Percentiles rank a stretch among this genome's conserved stretches.
Conservation (phyloP, 1,284 basidiomycete species). For the Malassezia caprae region DNA sequence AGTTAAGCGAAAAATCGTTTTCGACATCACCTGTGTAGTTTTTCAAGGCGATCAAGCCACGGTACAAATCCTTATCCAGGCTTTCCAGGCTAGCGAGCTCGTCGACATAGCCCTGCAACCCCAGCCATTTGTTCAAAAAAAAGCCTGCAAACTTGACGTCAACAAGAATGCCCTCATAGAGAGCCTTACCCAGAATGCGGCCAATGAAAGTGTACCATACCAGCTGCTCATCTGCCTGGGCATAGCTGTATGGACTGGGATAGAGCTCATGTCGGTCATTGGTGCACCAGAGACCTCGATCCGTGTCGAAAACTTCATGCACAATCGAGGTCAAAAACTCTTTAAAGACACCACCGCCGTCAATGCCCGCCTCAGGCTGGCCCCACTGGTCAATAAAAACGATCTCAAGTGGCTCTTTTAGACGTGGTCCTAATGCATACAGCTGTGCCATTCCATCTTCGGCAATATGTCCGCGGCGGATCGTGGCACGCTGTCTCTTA, state of each 20-base stretch:
- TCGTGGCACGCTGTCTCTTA: slow-evolving; percentile 52
- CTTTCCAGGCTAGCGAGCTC: slow-evolving; percentile 40
- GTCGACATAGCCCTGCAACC: slow-evolving; percentile 41
- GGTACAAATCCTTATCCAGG: slow-evolving; percentile 65
- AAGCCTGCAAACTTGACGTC: slow-evolving; percentile 91
- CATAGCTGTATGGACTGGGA: slow-evolving; percentile 64
- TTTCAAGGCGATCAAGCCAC: slow-evolving; percentile 82
- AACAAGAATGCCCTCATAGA: slow-evolving; percentile 94
- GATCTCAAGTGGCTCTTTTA: slow-evolving; percentile 75
- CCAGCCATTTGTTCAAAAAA: slow-evolving; percentile 66
- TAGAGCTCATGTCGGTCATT: slow-evolving; percentile 86
- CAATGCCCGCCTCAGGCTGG: slow-evolving; percentile 75
- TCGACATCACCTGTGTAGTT: slow-evolving; percentile 80
- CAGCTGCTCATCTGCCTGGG: slow-evolving; percentile 33
- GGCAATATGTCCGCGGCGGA: slow-evolving; percentile 66
- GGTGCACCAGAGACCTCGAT: slow-evolving; percentile 83
- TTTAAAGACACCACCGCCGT: slow-evolving; percentile 95
- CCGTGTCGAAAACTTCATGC: slow-evolving; percentile 86
- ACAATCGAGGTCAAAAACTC: slow-evolving; percentile 73
- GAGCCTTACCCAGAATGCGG: slow-evolving; percentile 80
- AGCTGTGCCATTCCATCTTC: slow-evolving; percentile 74
- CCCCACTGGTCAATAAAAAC: slow-evolving; percentile 84
- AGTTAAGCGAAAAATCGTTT: slow-evolving; percentile 75
- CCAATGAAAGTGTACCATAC: slow-evolving; percentile 92
- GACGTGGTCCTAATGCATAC: slow-evolving; percentile 57